Conservation (phyloP, 495 filamentous ascomycete species). For the Penicillium chermesinum region DNA sequence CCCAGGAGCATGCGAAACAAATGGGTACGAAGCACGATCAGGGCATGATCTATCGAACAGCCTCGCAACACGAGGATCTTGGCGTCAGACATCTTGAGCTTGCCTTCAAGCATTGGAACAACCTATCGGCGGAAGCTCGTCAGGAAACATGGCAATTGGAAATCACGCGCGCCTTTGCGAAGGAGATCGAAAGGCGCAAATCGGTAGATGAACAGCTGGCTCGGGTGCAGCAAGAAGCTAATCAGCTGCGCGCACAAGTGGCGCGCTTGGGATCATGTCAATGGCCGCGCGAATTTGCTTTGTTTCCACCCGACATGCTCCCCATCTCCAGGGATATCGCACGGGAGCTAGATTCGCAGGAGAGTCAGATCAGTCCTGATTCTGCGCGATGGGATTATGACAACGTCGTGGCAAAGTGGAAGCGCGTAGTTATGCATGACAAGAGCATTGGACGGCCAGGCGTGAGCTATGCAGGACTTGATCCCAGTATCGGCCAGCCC, state of each 20-base stretch:
- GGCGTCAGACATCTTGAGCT: constrained; percentile 59
- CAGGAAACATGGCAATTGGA: constrained; percentile 74
- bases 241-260: constrained; percentile 64
- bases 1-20: constrained; percentile 21
- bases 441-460: constrained; percentile 42
- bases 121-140: constrained; percentile 49
- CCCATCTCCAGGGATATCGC: constrained; percentile 49
- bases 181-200: constrained; percentile 62
- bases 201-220: constrained; percentile 58
- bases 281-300: constrained; percentile 65
- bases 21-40: constrained; percentile 26
- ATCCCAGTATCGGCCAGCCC: constrained; percentile 13
- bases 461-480: constrained; percentile 20
- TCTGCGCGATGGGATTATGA: constrained; percentile 53
- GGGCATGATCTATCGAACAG: constrained; percentile 41
- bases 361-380: constrained; percentile 32
- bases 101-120: constrained; percentile 67
- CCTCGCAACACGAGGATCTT: constrained; percentile 55
- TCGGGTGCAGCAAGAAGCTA: constrained; percentile 61
- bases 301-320: constrained; percentile 59
- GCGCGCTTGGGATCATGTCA: constrained; percentile 63
- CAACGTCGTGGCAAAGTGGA: constrained; percentile 53
- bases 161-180: constrained; percentile 63
- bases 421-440: constrained; percentile 47
- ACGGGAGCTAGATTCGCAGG: constrained; percentile 35